Evolutionary conservation across 192 early-diverging fungal genomes (phyloP).

Genomic region (Coemansia erecta): DNA sequence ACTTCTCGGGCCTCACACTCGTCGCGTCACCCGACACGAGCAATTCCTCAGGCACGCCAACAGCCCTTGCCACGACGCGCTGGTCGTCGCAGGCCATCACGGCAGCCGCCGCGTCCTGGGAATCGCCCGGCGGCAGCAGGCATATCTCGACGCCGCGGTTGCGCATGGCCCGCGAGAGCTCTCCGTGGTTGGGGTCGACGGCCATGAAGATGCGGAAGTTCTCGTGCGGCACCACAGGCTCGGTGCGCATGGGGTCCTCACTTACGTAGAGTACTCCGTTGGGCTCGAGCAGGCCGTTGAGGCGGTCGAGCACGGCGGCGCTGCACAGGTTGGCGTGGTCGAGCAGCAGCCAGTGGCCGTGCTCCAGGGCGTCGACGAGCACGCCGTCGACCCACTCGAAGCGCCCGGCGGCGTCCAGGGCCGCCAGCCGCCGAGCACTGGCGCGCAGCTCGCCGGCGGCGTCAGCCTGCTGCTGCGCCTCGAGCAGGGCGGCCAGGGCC

Average conservation of each 20-base stretch:
- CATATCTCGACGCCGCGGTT: conserved; percentile 95
- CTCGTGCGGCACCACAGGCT: conserved; percentile 73
- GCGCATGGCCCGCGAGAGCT: conserved; percentile 95
- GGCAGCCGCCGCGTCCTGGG: too few species aligned
- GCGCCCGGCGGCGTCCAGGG: conserved; percentile 62
- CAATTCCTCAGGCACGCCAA: conserved; percentile 11
- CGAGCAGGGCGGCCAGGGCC: background rate
- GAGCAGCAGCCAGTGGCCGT: conserved; percentile 91
- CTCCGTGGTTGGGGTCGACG: conserved; percentile 87
- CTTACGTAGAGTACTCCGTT: conserved; percentile 84
- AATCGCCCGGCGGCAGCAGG: conserved; percentile 19
- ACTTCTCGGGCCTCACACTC: background rate
- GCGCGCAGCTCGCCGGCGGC: background rate
- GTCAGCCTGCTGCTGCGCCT: too few species aligned
- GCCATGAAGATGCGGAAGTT: conserved; percentile 97
- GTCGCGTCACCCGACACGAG: background rate
- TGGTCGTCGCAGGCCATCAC: conserved; percentile 9
- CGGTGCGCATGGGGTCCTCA: conserved; percentile 70
- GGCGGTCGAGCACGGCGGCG: conserved; percentile 89
- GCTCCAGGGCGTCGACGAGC: conserved; percentile 82
- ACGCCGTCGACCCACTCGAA: conserved; percentile 99
- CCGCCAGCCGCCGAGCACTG: conserved; percentile 2
- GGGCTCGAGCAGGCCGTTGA: conserved; percentile 91
- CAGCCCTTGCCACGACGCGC: conserved; percentile 8
- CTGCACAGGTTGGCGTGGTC: conserved; percentile 97